Evolutionary conservation across 1,284 basidiomycete species (phyloP).

Genomic region (Boletus albobrunnescens): DNA sequence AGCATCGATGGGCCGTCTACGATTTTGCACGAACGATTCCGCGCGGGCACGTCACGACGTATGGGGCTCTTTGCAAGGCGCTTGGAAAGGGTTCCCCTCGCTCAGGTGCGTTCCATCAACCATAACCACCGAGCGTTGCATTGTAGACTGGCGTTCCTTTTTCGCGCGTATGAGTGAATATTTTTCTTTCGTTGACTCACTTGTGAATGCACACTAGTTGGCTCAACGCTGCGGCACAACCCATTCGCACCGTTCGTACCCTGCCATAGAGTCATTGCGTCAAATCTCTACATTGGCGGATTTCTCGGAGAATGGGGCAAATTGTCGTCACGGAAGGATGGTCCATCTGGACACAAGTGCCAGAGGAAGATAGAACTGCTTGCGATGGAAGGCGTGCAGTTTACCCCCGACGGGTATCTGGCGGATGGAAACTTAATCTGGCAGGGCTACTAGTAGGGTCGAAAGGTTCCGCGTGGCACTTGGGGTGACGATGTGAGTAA

Average conservation of each 20-base stretch:
- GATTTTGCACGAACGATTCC: conserved; percentile 50
- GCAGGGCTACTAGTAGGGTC: conserved; percentile 10
- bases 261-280: conserved; percentile 63
- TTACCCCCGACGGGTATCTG: conserved; percentile 43
- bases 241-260: conserved; percentile 63
- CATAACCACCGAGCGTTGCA: too few species aligned
- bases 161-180: not conserved
- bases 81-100: conserved; percentile 54
- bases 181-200: too few species aligned
- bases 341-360: conserved; percentile 7
- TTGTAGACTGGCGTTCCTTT: not conserved
- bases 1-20: conserved; percentile 60
- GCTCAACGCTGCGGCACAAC: conserved; percentile 55
- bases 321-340: conserved; percentile 3
- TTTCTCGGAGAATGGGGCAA: conserved; percentile 59
- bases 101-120: conserved; percentile 41
- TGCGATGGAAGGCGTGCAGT: conserved; percentile 46
- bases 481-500: not conserved
- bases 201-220: conserved; percentile 39
- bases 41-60: conserved; percentile 50
- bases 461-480: not conserved
- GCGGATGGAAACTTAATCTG: conserved; percentile 18
- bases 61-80: conserved; percentile 48
- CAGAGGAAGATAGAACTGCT: conserved; percentile 45
- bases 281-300: conserved; percentile 55